Percentiles rank a stretch among this genome's conserved stretches.
phyloP scores from a whole-genome alignment of 345 rosid species.

The Linum lewisii region DNA sequence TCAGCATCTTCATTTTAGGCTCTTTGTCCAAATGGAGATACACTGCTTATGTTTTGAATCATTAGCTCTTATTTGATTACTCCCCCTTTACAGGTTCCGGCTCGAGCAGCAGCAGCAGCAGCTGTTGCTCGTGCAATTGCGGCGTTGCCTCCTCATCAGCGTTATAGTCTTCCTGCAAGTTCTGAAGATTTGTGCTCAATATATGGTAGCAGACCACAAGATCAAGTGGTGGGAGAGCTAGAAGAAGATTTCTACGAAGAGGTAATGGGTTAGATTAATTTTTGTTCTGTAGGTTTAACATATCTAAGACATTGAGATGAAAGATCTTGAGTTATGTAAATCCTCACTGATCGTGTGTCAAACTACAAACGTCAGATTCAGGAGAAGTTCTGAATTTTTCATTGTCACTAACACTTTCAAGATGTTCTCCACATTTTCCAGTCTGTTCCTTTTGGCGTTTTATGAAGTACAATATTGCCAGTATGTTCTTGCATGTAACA shows the following conservation, averaged over 20 bases:
- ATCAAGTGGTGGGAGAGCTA: slow-evolving; percentile 46
- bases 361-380: no score
- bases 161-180: slow-evolving; percentile 61
- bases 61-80: neutral
- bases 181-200: slow-evolving; percentile 63
- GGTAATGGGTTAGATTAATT: slow-evolving; percentile 28
- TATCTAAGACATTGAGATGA: no score
- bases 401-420: no score
- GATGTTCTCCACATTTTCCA: no score
- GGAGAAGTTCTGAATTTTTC: no score
- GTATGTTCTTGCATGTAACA: no score
- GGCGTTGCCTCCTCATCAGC: slow-evolving; percentile 73
- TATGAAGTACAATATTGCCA: no score
- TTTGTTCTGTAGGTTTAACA: no score
- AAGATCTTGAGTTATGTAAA: no score
- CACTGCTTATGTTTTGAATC: neutral
- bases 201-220: slow-evolving; percentile 61
- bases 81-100: slow-evolving; percentile 60
- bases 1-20: neutral
- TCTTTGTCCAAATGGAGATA: neutral
- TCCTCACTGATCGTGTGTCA: no score
- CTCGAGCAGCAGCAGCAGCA: slow-evolving; percentile 96
- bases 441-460: no score
- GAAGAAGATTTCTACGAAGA: slow-evolving; percentile 84
- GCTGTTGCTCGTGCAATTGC: slow-evolving; percentile 93